A percentile compares a stretch with the other conserved stretches of the same genome.
phyloP scores from a whole-genome alignment of 1,139 yeast species.

The Diutina mesorugosa region DNA sequence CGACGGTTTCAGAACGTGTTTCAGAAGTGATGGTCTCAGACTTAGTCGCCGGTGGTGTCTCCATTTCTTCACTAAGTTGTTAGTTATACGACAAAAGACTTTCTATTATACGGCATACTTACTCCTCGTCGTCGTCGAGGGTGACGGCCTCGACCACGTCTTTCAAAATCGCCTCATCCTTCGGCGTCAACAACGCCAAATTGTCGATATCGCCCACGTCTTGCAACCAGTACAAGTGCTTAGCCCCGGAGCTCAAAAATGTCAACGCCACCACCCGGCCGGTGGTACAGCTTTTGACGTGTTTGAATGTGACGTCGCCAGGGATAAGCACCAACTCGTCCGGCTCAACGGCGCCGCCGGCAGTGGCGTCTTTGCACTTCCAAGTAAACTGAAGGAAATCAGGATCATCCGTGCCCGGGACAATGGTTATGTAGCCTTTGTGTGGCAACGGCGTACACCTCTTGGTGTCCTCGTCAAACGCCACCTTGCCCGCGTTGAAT shows the following conservation, averaged over 20 bases:
- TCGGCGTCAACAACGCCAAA: constrained; percentile 48
- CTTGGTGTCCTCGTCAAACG: constrained; percentile 55
- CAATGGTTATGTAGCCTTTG: constrained; percentile 62
- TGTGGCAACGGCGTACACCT: constrained; percentile 65
- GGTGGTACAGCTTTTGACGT: constrained; percentile 57
- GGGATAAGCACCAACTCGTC: constrained; percentile 78
- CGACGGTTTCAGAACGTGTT: background rate
- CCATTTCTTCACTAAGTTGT: background rate
- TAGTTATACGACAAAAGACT: background rate
- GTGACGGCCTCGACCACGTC: constrained; percentile 43
- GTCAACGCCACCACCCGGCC: constrained; percentile 82
- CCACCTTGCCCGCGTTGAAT: constrained; percentile 82
- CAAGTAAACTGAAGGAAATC: constrained; percentile 30
- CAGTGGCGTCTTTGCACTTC: constrained; percentile 23
- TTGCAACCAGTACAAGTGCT: constrained; percentile 85
- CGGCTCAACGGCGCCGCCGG: constrained; percentile 25
- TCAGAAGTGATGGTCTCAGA: background rate
- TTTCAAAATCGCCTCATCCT: constrained; percentile 42
- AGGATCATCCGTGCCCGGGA: constrained; percentile 44
- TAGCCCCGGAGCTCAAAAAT: constrained; percentile 74
- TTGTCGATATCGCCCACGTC: constrained; percentile 49
- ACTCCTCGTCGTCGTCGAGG: constrained; percentile 28
- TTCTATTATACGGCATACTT: constrained; percentile 13
- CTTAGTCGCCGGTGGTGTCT: background rate
- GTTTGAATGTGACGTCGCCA: constrained; percentile 83